These are phyloP conservation scores for Aspergillus bridgeri DNA, from an alignment of 495 filamentous ascomycete species.

Conservation along the genomic window DNA sequence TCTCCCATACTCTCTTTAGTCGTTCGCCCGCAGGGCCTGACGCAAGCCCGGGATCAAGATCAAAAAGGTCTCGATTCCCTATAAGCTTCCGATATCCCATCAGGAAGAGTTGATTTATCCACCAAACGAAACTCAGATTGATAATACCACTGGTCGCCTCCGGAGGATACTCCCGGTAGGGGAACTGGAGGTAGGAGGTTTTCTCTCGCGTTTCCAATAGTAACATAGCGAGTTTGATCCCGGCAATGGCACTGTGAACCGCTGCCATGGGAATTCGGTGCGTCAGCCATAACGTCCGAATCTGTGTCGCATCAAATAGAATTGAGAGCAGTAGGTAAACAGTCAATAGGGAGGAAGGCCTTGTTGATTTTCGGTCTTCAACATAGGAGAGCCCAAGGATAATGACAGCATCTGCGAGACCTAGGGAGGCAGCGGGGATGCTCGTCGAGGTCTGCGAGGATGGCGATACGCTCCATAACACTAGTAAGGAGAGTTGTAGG, in stretches of 20 bases:
- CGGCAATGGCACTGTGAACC: not conserved
- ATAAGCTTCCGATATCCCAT: slow-evolving; percentile 1
- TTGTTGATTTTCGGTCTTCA: not conserved
- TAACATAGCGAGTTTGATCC: not conserved
- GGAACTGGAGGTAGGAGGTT: not conserved
- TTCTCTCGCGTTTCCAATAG: not conserved
- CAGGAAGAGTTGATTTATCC: not conserved
- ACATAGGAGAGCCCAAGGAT: not conserved
- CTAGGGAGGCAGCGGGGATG: not conserved
- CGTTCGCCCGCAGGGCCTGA: not conserved
- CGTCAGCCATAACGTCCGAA: slow-evolving; percentile 1
- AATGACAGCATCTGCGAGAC: not conserved
- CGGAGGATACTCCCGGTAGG: not conserved
- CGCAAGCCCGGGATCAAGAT: slow-evolving; percentile 4
- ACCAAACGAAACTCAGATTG: not conserved
- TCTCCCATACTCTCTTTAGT: slow-evolving; percentile 2
- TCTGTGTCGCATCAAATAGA: not conserved
- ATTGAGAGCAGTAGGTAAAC: not conserved
- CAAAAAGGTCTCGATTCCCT: slow-evolving; percentile 1
- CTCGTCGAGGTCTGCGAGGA: not conserved
- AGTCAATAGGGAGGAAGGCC: not conserved
- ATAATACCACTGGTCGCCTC: not conserved
- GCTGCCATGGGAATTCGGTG: not conserved
- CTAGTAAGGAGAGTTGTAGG: not conserved
- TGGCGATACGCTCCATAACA: not conserved